phyloP scores from a whole-genome alignment of 805 yeast genomes.

The Myxozyma sirexii region DNA sequence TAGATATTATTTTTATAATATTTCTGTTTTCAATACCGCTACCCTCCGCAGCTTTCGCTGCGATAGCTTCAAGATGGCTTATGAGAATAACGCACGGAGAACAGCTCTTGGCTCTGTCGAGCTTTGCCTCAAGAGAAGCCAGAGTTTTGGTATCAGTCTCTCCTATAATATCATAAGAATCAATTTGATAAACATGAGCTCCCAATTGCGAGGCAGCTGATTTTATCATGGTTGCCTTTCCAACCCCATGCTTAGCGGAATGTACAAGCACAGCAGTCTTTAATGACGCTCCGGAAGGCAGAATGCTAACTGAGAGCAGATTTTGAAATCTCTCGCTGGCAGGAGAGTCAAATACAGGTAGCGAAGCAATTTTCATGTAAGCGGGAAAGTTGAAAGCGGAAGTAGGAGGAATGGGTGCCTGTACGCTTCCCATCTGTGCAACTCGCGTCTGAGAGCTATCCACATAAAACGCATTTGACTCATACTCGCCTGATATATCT shows the following conservation, averaged over 20 bases:
- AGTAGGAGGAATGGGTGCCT: constrained; percentile 26
- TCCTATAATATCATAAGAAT: constrained; percentile 66
- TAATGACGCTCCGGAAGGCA: constrained; percentile 51
- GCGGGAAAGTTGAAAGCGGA: constrained; percentile 26
- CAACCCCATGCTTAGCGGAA: constrained; percentile 74
- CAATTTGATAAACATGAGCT: constrained; percentile 64
- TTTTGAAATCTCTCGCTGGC: constrained; percentile 4
- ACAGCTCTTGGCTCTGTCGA: constrained; percentile 62
- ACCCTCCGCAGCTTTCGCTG: constrained; percentile 66
- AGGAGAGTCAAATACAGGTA: constrained; percentile 13
- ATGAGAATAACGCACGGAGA: constrained; percentile 56
- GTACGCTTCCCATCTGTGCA: constrained; percentile 65
- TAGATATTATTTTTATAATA: constrained; percentile 53
- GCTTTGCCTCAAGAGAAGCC: constrained; percentile 73
- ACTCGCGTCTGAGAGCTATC: constrained; percentile 71
- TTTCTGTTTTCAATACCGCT: constrained; percentile 45
- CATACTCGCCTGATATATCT: constrained; percentile 35
- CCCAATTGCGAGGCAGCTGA: constrained; percentile 63
- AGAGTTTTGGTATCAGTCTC: constrained; percentile 78
- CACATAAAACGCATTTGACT: constrained; percentile 48
- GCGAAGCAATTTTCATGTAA: constrained; percentile 44
- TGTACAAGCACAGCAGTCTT: constrained; percentile 66
- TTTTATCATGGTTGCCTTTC: constrained; percentile 68
- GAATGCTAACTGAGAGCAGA: constrained; percentile 34
- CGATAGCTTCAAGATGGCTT: constrained; percentile 75